These are phyloP conservation scores for Claviceps sp. DNA, from an alignment of 2,329 filamentous ascomycete species.

Conservation along the genomic window DNA sequence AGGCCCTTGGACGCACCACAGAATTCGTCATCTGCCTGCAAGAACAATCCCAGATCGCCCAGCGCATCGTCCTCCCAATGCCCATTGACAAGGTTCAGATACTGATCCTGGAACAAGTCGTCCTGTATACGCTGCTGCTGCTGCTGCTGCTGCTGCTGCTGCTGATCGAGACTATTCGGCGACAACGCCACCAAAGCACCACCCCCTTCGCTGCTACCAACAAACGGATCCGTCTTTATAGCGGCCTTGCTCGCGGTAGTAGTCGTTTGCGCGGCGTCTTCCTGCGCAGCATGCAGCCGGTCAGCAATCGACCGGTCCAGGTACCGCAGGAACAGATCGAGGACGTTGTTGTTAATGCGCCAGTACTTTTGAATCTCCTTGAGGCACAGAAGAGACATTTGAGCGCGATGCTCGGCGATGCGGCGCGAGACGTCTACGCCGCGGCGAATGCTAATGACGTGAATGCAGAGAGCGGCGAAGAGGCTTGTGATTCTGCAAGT, in stretches of 20 bases:
- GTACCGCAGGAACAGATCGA: slow-evolving; percentile 24
- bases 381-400: slow-evolving; percentile 23
- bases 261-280: slow-evolving; percentile 3
- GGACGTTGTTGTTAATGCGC: slow-evolving; percentile 25
- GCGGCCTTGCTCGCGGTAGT: background rate
- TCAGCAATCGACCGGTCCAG: slow-evolving; percentile 24
- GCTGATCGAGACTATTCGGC: background rate
- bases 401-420: slow-evolving; percentile 23
- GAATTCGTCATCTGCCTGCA: slow-evolving; percentile 19
- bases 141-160: background rate
- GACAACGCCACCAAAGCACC: background rate
- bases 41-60: slow-evolving; percentile 20
- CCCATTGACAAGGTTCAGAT: slow-evolving; percentile 21
- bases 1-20: slow-evolving; percentile 14
- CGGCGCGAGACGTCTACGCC: slow-evolving; percentile 19
- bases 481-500: slow-evolving; percentile 20
- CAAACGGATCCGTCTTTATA: slow-evolving; percentile 1
- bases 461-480: slow-evolving; percentile 25
- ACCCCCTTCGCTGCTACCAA: background rate
- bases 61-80: slow-evolving; percentile 23
- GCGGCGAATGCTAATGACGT: slow-evolving; percentile 22
- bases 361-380: slow-evolving; percentile 27
- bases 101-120: slow-evolving; percentile 21
- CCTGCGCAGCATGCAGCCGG: slow-evolving; percentile 15
- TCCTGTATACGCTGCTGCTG: slow-evolving; percentile 10